These are phyloP conservation scores for Tulasnella sp. DNA, from an alignment of 768 basidiomycete genomes.

Conservation along the genomic window DNA sequence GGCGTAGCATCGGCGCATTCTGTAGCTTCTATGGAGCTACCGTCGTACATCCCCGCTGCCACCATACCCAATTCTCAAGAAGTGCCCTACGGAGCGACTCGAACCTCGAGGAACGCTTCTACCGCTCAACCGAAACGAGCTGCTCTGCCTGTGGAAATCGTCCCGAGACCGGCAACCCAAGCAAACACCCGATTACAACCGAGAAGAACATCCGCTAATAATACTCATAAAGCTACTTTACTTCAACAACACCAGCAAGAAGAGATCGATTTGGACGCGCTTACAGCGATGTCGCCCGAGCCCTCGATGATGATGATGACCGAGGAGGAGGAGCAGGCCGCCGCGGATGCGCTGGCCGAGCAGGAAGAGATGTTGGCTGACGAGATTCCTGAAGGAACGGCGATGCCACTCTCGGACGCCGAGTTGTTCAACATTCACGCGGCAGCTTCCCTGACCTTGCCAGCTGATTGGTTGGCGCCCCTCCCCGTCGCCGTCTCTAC, in stretches of 20 bases:
- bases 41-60: constrained; percentile 15
- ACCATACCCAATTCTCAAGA: background rate
- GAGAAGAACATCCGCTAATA: background rate
- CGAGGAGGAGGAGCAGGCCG: background rate
- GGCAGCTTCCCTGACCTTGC: background rate
- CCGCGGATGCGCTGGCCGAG: background rate
- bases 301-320: background rate
- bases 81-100: background rate
- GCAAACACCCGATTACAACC: background rate
- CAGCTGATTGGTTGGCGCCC: background rate
- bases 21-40: constrained; percentile 13
- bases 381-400: background rate
- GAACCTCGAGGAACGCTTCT: background rate
- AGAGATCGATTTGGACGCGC: constrained; percentile 5
- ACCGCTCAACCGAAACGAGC: background rate
- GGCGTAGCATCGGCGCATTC: constrained; percentile 12
- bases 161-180: background rate
- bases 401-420: background rate
- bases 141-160: constrained; percentile 4
- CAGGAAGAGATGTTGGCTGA: background rate
- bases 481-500: background rate
- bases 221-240: background rate
- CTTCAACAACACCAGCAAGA: background rate
- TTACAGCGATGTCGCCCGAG: constrained; percentile 5
- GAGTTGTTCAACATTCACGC: background rate